Conservation (phyloP, 345 rosid genomes). For the Durio zibethinus region DNA sequence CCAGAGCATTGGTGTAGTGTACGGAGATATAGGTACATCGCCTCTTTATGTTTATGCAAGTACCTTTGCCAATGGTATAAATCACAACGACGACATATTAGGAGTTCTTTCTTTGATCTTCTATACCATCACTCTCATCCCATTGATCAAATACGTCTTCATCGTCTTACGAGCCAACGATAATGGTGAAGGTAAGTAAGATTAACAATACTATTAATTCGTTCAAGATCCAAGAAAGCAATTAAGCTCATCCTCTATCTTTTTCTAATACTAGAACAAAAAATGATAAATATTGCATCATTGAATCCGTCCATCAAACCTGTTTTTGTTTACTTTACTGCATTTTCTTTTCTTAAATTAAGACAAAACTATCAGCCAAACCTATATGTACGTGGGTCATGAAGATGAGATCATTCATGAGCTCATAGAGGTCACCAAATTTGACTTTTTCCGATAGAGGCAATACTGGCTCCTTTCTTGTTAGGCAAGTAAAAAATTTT, state of each 20-base stretch:
- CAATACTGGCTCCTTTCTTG: neutral
- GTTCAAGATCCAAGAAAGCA: no score
- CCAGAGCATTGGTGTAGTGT: conserved; percentile 18
- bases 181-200: conserved; percentile 16
- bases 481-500: neutral
- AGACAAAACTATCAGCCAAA: no score
- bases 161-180: conserved; percentile 19
- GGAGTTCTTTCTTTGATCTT: conserved; percentile 16
- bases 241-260: no score
- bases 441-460: neutral
- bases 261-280: no score
- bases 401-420: no score
- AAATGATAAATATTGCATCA: no score
- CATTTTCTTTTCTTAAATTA: no score
- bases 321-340: no score
- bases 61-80: neutral
- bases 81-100: neutral
- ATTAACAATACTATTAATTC: neutral
- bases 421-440: neutral
- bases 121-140: conserved; percentile 12
- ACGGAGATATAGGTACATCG: conserved; percentile 17
- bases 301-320: no score
- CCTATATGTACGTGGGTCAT: no score
- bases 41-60: conserved; percentile 7
- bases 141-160: conserved; percentile 10